phyloP scores from a whole-genome alignment of 257 asterid species.

The Nicotiana knightiana region DNA sequence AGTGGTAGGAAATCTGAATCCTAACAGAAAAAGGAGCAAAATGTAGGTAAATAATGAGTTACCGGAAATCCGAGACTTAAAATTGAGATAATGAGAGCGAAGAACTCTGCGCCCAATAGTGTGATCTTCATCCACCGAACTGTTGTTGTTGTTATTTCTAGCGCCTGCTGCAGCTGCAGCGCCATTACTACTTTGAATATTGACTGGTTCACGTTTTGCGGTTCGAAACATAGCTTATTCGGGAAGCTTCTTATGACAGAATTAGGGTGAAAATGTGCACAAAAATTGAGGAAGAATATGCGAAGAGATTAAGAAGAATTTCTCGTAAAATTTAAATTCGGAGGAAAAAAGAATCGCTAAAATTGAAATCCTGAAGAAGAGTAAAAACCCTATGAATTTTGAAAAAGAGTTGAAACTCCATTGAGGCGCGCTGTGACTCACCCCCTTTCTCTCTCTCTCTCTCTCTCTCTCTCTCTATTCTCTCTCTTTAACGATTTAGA shows the following conservation, averaged over 20 bases:
- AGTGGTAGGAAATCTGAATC: neutral
- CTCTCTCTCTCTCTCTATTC: neutral
- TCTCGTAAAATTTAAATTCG: neutral
- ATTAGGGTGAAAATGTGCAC: neutral
- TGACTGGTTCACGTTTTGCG: constrained; percentile 19
- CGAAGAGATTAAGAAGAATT: neutral
- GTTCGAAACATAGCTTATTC: constrained; percentile 14
- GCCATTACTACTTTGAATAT: neutral
- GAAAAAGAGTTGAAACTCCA: neutral
- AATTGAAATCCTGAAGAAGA: neutral
- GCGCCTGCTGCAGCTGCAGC: neutral
- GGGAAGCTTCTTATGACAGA: neutral
- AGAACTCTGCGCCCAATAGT: constrained; percentile 27
- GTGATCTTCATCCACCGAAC: constrained; percentile 9
- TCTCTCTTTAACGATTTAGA: too few species aligned
- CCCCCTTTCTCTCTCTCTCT: neutral
- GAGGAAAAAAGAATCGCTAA: neutral
- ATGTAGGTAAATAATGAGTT: neutral
- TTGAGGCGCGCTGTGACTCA: neutral
- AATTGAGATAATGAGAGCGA: constrained; percentile 33
- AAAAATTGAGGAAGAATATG: neutral
- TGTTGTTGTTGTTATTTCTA: neutral
- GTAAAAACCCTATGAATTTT: neutral
- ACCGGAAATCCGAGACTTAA: constrained; percentile 37
- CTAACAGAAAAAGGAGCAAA: neutral